Conservation (phyloP, 106 monocot genomes). For the Vanilla planifolia region DNA sequence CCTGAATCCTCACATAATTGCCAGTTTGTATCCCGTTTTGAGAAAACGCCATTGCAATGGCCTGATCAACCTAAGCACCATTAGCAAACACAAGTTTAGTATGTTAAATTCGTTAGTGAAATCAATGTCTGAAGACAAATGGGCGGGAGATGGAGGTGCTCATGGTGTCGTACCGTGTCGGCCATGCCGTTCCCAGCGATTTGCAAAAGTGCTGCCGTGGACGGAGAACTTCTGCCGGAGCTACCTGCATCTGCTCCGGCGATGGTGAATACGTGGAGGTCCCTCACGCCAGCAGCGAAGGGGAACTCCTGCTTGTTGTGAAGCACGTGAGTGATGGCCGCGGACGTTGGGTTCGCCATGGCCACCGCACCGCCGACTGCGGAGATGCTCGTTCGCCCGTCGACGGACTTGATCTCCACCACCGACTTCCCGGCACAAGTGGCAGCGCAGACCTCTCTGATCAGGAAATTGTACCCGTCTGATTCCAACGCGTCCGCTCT, state of each 20-base stretch:
- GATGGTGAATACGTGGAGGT: slow-evolving; percentile 67
- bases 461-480: slow-evolving; percentile 51
- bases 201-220: slow-evolving; percentile 8
- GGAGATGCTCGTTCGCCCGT: slow-evolving; percentile 31
- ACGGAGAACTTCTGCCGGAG: neutral
- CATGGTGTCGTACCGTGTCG: slow-evolving; percentile 32
- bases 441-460: slow-evolving; percentile 62
- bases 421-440: slow-evolving; percentile 21
- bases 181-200: slow-evolving; percentile 23
- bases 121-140: neutral
- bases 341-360: slow-evolving; percentile 72
- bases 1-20: slow-evolving; percentile 29
- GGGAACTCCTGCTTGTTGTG: slow-evolving; percentile 94
- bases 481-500: slow-evolving; percentile 75
- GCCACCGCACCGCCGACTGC: slow-evolving; percentile 42
- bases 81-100: neutral
- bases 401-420: slow-evolving; percentile 33
- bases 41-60: slow-evolving; percentile 21
- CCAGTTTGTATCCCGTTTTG: neutral
- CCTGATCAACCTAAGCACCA: slow-evolving; percentile 20
- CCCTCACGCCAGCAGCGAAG: slow-evolving; percentile 42
- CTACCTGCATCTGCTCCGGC: slow-evolving; percentile 2
- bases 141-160: slow-evolving; percentile 2
- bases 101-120: neutral
- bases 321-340: slow-evolving; percentile 87